A percentile compares a stretch with the other conserved stretches of the same genome.
phyloP scores from a whole-genome alignment of 768 basidiomycete genomes.

The Porphyrellus cyaneotinctus region DNA sequence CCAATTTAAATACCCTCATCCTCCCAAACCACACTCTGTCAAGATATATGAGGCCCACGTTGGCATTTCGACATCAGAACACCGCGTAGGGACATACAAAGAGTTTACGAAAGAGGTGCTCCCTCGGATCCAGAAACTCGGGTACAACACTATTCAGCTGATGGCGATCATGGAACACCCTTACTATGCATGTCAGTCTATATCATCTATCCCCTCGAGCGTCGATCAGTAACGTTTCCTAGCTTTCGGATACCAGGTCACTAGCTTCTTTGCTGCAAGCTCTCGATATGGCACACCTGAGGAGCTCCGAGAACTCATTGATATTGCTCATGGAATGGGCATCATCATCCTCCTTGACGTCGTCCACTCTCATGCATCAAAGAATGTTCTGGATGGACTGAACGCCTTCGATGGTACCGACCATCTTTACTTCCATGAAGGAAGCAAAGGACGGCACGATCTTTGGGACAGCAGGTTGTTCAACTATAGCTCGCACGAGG shows the following conservation, averaged over 20 bases:
- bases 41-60: slow-evolving; percentile 98
- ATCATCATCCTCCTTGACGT: slow-evolving; percentile 92
- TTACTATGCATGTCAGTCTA: slow-evolving; percentile 85
- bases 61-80: slow-evolving; percentile 89
- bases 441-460: slow-evolving; percentile 84
- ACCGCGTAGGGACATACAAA: slow-evolving; percentile 88
- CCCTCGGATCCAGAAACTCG: slow-evolving; percentile 84
- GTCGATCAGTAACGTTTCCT: slow-evolving; percentile 2
- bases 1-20: slow-evolving; percentile 75
- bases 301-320: slow-evolving; percentile 91
- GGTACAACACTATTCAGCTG: slow-evolving; percentile 95
- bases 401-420: slow-evolving; percentile 98
- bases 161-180: slow-evolving; percentile 99
- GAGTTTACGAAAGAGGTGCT: slow-evolving; percentile 87
- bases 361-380: slow-evolving; percentile 97
- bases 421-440: slow-evolving; percentile 96
- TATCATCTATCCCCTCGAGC: background rate
- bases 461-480: slow-evolving; percentile 98
- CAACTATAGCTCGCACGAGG: slow-evolving; percentile 95
- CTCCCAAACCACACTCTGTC: slow-evolving; percentile 58
- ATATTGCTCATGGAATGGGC: slow-evolving; percentile 92
- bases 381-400: slow-evolving; percentile 93
- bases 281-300: slow-evolving; percentile 96
- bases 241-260: slow-evolving; percentile 99
- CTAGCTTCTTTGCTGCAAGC: slow-evolving; percentile 94